Conservation (phyloP, 345 rosid genomes). For the Chamaenerion angustifolium region DNA sequence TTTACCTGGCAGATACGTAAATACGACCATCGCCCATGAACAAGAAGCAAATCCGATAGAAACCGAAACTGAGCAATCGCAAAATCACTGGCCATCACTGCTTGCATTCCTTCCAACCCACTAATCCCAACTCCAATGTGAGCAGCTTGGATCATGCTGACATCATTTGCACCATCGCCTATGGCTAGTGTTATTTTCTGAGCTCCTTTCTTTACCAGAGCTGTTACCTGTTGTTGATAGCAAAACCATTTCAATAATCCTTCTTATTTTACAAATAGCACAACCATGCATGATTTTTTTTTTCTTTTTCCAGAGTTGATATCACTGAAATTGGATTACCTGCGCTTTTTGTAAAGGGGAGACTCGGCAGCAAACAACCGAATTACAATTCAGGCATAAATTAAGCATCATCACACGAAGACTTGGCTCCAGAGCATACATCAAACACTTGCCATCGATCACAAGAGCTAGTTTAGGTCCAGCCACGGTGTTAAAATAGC, state of each 20-base stretch:
- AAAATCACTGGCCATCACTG: slow-evolving; percentile 99
- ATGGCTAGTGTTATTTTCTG: slow-evolving; percentile 90
- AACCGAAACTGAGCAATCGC: slow-evolving; percentile 96
- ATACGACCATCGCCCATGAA: slow-evolving; percentile 99
- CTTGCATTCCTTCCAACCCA: slow-evolving; percentile 99
- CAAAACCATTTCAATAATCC: neutral
- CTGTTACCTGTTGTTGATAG: slow-evolving; percentile 58
- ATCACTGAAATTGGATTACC: slow-evolving; percentile 22
- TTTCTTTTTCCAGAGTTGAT: neutral
- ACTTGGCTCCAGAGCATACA: slow-evolving; percentile 87
- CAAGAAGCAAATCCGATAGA: slow-evolving; percentile 90
- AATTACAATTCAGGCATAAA: slow-evolving; percentile 86
- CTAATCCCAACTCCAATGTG: slow-evolving; percentile 98
- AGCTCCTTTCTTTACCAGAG: slow-evolving; percentile 92
- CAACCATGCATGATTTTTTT: too few relatives aligned
- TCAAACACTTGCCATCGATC: slow-evolving; percentile 95
- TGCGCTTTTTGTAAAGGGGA: slow-evolving; percentile 99
- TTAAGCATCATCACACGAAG: slow-evolving; percentile 73
- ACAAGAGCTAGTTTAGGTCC: slow-evolving; percentile 81
- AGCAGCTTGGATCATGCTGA: slow-evolving; percentile 99
- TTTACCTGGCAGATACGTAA: slow-evolving; percentile 94
- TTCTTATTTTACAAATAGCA: too few relatives aligned
- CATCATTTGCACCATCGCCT: slow-evolving; percentile 99
- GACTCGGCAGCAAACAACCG: slow-evolving; percentile 98
- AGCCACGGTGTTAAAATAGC: slow-evolving; percentile 30